Conservation (phyloP, 352 stramenopile genomes). For the Phytophthora cryptogea region DNA sequence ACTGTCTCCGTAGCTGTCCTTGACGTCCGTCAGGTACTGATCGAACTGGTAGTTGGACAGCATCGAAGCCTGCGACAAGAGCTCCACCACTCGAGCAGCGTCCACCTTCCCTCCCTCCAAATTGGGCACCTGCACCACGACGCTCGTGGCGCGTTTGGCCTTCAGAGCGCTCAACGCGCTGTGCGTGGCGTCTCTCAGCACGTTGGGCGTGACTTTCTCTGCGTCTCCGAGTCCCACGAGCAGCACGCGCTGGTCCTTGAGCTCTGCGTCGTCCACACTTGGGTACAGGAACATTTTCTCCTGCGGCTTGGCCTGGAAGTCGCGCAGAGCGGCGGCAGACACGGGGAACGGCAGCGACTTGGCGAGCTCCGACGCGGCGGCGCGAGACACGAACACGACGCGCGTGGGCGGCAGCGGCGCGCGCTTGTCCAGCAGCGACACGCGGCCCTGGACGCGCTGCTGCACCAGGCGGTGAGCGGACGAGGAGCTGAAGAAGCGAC, state of each 20-base stretch:
- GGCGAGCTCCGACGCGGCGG: constrained; percentile 31
- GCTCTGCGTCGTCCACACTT: constrained; percentile 37
- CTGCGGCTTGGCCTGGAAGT: constrained; percentile 70
- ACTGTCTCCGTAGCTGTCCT: constrained; percentile 60
- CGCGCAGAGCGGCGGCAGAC: constrained; percentile 57
- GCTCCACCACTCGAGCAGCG: constrained; percentile 55
- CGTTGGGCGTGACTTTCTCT: constrained; percentile 64
- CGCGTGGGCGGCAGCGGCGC: constrained; percentile 38
- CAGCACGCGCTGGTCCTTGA: constrained; percentile 59
- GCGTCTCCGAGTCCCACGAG: constrained; percentile 76
- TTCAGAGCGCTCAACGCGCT: constrained; percentile 55
- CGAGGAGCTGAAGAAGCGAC: constrained; percentile 52
- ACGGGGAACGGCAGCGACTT: constrained; percentile 65
- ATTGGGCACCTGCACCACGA: constrained; percentile 58
- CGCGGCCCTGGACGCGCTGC: constrained; percentile 59
- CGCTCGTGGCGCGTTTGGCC: constrained; percentile 54
- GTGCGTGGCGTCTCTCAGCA: constrained; percentile 73
- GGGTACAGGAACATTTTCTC: constrained; percentile 81
- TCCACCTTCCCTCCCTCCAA: constrained; percentile 38
- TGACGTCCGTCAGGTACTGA: constrained; percentile 69
- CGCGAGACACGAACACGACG: constrained; percentile 59
- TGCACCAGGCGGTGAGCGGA: constrained; percentile 62
- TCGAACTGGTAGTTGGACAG: constrained; percentile 90
- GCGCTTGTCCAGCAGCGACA: constrained; percentile 39
- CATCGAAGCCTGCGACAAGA: constrained; percentile 76